phyloP scores from a whole-genome alignment of 768 basidiomycete species.

The Boletus barrowsii region DNA sequence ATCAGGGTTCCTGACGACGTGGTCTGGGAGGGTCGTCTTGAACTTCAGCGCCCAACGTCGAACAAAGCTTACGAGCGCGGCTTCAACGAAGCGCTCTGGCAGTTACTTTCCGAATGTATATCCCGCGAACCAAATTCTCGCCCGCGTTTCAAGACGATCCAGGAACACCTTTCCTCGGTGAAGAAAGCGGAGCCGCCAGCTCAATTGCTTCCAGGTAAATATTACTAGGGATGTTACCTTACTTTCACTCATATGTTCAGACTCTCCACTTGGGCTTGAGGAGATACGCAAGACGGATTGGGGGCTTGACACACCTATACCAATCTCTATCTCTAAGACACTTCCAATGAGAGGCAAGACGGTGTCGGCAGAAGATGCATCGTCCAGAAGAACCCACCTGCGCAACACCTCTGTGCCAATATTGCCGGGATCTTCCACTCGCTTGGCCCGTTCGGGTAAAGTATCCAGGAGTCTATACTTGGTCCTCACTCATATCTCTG shows the following conservation, averaged over 20 bases:
- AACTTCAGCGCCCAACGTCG: background rate
- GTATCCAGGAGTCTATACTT: no score
- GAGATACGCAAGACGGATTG: no score
- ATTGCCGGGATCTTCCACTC: no score
- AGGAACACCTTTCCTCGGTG: background rate
- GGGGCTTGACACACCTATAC: no score
- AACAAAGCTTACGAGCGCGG: background rate
- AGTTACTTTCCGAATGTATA: slow-evolving; percentile 3
- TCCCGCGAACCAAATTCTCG: background rate
- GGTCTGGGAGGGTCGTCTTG: background rate
- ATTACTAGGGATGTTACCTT: no score
- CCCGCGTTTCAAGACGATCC: slow-evolving; percentile 4
- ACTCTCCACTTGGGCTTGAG: no score
- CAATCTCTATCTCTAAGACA: background rate
- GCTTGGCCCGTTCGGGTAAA: no score
- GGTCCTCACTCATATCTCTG: no score
- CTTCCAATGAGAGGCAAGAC: background rate
- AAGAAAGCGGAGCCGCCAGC: background rate
- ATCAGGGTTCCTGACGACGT: background rate
- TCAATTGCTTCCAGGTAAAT: background rate
- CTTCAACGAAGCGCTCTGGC: slow-evolving; percentile 3
- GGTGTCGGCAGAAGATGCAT: background rate
- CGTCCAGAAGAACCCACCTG: no score
- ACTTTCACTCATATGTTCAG: no score
- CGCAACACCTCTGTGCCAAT: no score